Evolutionary conservation across 202 grass and related monocot genomes (phyloP).

Genomic region (Tripidium arundinaceum): DNA sequence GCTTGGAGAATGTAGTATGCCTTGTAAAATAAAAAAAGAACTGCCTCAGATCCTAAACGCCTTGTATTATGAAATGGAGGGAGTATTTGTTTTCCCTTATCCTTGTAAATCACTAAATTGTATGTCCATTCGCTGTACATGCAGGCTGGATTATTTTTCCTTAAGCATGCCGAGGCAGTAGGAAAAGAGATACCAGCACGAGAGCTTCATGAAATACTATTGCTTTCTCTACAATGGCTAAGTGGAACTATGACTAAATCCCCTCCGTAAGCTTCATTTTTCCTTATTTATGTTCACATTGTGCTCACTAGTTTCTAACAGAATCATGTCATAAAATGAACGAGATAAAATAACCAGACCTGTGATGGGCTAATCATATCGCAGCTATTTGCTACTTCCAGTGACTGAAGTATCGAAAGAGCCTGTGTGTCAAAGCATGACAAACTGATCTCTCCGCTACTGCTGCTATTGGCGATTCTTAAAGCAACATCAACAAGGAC

Average conservation of each 20-base stretch:
- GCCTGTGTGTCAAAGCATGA: slow-evolving; percentile 47
- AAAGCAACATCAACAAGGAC: slow-evolving; percentile 80
- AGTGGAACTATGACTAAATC: slow-evolving; percentile 94
- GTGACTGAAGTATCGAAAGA: slow-evolving; percentile 55
- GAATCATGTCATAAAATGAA: slow-evolving; percentile 30
- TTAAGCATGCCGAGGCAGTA: slow-evolving; percentile 88
- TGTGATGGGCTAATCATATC: slow-evolving; percentile 60
- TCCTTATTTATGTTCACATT: slow-evolving; percentile 15
- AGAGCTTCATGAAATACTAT: slow-evolving; percentile 94
- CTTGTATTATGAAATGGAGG: slow-evolving; percentile 3
- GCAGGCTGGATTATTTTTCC: slow-evolving; percentile 92
- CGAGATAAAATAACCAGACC: slow-evolving; percentile 47
- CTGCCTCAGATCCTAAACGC: background rate
- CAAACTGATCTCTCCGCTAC: slow-evolving; percentile 56
- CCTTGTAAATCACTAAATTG: slow-evolving; percentile 13
- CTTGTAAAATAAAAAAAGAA: background rate
- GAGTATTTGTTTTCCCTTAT: background rate
- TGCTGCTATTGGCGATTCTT: slow-evolving; percentile 59
- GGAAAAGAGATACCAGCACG: slow-evolving; percentile 80
- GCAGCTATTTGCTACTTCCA: slow-evolving; percentile 38
- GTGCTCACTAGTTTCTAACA: slow-evolving; percentile 5
- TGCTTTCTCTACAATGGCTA: slow-evolving; percentile 92
- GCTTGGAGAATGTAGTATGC: background rate
- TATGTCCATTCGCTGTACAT: slow-evolving; percentile 15
- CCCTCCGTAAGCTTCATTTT: slow-evolving; percentile 61